Evolutionary conservation across 129 eudicot genomes (phyloP).

Genomic region (Flaveria linearis): DNA sequence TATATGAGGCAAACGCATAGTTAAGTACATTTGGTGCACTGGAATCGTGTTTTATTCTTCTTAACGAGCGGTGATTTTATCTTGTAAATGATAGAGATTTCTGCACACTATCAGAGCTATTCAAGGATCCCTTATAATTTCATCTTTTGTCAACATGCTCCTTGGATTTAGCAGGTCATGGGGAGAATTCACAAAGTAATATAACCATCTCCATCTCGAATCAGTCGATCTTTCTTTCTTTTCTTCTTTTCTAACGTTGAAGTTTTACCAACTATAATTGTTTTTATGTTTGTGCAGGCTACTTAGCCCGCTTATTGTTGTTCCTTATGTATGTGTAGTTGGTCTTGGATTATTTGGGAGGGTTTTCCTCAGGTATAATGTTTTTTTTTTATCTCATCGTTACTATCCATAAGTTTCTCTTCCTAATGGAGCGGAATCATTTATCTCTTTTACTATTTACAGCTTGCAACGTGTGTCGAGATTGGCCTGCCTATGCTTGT

Average conservation of each 20-base stretch:
- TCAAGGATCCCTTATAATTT: conserved; percentile 88
- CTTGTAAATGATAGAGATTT: conserved; percentile 56
- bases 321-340: conserved; percentile 70
- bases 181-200: conserved; percentile 78
- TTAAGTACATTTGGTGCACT: conserved; percentile 7
- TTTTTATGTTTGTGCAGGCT: conserved; percentile 47
- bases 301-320: conserved; percentile 74
- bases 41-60: conserved; percentile 12
- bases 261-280: background rate
- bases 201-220: conserved; percentile 22
- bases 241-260: background rate
- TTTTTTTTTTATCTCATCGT: background rate
- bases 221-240: background rate
- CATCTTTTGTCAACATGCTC: conserved; percentile 72
- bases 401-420: background rate
- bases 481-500: conserved; percentile 87
- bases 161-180: conserved; percentile 77
- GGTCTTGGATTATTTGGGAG: conserved; percentile 84
- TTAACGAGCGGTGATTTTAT: conserved; percentile 19
- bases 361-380: conserved; percentile 80
- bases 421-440: background rate
- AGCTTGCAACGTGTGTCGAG: conserved; percentile 84
- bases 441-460: conserved; percentile 3
- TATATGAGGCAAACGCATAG: background rate
- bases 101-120: conserved; percentile 78